A percentile compares a stretch with the other conserved stretches of the same genome.
Evolutionary conservation across 768 basidiomycete species (phyloP).

Genomic region (Suillus discolor): DNA sequence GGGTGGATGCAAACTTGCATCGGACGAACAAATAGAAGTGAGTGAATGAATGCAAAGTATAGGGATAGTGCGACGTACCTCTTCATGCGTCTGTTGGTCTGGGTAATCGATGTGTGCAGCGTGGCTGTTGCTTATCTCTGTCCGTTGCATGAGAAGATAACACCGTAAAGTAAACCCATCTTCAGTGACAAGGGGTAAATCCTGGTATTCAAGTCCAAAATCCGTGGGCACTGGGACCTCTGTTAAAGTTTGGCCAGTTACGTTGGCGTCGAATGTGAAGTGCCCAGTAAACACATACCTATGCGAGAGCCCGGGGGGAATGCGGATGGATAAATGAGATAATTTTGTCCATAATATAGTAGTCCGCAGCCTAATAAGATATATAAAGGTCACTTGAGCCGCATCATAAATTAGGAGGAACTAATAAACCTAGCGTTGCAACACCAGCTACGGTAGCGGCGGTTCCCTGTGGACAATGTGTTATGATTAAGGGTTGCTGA

Average conservation of each 20-base stretch:
- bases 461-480: conserved; percentile 43
- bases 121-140: conserved; percentile 41
- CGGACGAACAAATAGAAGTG: background rate
- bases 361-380: conserved; percentile 61
- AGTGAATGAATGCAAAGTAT: background rate
- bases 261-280: background rate
- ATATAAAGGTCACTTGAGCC: background rate
- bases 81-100: conserved; percentile 53
- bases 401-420: conserved; percentile 10
- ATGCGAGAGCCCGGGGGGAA: conserved; percentile 79
- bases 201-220: conserved; percentile 73
- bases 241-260: conserved; percentile 27
- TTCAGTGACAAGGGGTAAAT: conserved; percentile 68
- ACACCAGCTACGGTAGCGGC: conserved; percentile 59
- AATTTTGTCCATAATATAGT: conserved; percentile 85
- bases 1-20: conserved; percentile 42
- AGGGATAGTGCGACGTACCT: conserved; percentile 42
- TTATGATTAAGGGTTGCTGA: background rate
- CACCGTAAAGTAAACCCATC: conserved; percentile 75
- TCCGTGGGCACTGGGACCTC: conserved; percentile 75
- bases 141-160: conserved; percentile 74
- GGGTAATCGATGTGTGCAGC: conserved; percentile 37
- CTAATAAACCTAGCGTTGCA: conserved; percentile 56
- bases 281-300: conserved; percentile 49
- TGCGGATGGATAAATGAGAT: conserved; percentile 88